These are phyloP conservation scores for Spathaspora gorwiae DNA, from an alignment of 805 yeast genomes.

Conservation along the genomic window DNA sequence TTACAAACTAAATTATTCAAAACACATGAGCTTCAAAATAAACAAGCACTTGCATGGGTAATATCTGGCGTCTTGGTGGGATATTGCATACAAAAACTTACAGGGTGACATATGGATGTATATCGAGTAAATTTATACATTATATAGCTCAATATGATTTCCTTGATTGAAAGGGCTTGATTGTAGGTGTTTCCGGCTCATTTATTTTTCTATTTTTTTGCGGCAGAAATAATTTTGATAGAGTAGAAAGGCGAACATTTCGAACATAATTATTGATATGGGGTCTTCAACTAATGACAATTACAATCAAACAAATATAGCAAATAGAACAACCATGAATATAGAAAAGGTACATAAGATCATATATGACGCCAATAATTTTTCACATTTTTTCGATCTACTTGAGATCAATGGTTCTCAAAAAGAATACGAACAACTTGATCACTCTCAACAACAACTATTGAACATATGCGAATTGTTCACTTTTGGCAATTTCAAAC, in stretches of 20 bases:
- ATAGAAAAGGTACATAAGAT: neutral
- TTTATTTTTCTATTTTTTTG: too few species aligned
- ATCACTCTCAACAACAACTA: neutral
- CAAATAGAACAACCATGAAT: neutral
- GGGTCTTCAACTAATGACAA: neutral
- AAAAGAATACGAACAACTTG: neutral
- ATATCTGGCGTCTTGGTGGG: constrained; percentile 7
- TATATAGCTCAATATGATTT: too few species aligned
- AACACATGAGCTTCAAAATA: neutral
- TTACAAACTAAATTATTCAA: neutral
- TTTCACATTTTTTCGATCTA: constrained; percentile 6
- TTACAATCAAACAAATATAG: neutral
- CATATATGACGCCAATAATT: constrained; percentile 1
- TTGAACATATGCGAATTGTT: constrained; percentile 33
- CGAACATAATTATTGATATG: too few species aligned
- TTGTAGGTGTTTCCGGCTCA: too few species aligned
- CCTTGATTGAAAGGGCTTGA: too few species aligned
- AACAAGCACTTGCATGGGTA: constrained; percentile 3
- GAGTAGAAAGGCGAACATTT: too few species aligned
- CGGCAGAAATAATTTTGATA: too few species aligned
- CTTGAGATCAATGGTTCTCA: neutral
- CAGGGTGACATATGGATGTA: neutral
- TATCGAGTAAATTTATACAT: neutral
- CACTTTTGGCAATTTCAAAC: constrained; percentile 29
- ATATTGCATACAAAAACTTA: constrained; percentile 4